Evolutionary conservation across 2,329 filamentous ascomycete genomes (phyloP).

Genomic region (Pyrenochaeta sp.): DNA sequence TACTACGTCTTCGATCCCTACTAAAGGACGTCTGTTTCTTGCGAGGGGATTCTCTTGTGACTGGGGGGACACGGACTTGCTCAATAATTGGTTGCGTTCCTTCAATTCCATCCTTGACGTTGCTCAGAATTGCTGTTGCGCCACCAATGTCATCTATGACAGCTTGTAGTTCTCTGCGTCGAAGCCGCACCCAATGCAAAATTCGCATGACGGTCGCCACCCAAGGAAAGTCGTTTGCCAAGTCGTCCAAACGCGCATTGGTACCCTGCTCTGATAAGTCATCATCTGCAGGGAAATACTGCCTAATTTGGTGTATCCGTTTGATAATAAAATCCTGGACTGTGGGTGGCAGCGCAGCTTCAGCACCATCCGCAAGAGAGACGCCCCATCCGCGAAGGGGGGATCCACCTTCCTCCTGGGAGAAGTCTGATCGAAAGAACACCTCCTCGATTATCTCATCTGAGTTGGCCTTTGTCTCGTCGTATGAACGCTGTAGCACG

Average conservation of each 20-base stretch:
- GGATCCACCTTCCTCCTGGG: constrained; percentile 12
- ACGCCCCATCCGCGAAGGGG: constrained; percentile 47
- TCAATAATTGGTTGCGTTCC: constrained; percentile 13
- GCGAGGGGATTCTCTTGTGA: constrained; percentile 24
- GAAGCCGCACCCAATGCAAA: constrained; percentile 57
- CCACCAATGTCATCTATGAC: constrained; percentile 55
- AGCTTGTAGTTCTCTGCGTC: constrained; percentile 56
- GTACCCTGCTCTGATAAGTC: constrained; percentile 39
- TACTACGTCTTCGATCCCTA: constrained; percentile 36
- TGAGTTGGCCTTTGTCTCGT: constrained; percentile 50
- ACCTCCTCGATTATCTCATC: constrained; percentile 49
- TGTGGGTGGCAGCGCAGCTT: constrained; percentile 45
- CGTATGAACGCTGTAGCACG: constrained; percentile 47
- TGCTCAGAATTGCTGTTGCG: constrained; percentile 48
- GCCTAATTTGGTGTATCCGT: constrained; percentile 50
- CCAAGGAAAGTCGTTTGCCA: constrained; percentile 62
- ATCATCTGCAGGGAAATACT: constrained; percentile 43
- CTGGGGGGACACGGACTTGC: constrained; percentile 5
- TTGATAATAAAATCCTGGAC: constrained; percentile 47
- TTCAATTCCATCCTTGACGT: constrained; percentile 36
- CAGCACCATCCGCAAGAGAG: constrained; percentile 48
- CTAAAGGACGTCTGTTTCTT: constrained; percentile 40
- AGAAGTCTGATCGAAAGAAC: constrained; percentile 49
- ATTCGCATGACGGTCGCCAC: constrained; percentile 55
- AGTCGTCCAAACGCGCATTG: constrained; percentile 52